Evolutionary conservation across 257 asterid genomes (phyloP), one percentile per base, ranked within the genome.

Genomic region (Datura wrightii): DNA sequence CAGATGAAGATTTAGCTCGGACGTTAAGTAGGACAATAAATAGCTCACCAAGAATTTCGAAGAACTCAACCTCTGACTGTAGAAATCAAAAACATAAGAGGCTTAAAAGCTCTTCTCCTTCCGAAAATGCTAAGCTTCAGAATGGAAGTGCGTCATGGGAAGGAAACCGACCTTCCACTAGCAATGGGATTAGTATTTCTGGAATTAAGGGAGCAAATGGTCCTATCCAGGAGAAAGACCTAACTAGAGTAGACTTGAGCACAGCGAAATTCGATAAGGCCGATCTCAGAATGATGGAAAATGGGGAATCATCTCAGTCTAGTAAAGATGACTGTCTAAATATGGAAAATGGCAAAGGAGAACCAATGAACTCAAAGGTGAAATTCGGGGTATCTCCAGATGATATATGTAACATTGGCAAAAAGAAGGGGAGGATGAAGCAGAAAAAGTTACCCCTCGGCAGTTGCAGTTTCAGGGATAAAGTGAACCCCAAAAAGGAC

Each of bases 391-490:
- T 90, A 69, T 66, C 89, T 6, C 59, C 83, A 86, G 93, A 93
- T 82, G 88, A 83, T 79, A 66, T 19, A 55, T 78, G 79, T 52
- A 90, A 89, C 84, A 54, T 83, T 87, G 92, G 93, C 50, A 89
- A 79, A 86, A 95, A 93, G 92, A 92, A 88, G 87, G 95, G 93
- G 78, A 89, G 86, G 85, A 72, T 89, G 8, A 95, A 95, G 89
- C 99, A 92, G 91, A 94, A 93, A 85, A 94, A 90, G 72, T 82
- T 95, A 90, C 98, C 99, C 3, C 87, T 93, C 88, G 92, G 99
- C 89, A 92, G 92, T 87, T 93, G 98, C 88, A 93, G 89, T 88
- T 90, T 91, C 89, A 90, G 90, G 88, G 97, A 92, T 86, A 89
- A 90, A 87, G 90, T 86, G 78, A 88, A 88, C 86, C 93, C 88